Percentiles rank a stretch among this genome's conserved stretches.
phyloP scores from a whole-genome alignment of 257 asterid genomes.

The Haberlea rhodopensis region DNA sequence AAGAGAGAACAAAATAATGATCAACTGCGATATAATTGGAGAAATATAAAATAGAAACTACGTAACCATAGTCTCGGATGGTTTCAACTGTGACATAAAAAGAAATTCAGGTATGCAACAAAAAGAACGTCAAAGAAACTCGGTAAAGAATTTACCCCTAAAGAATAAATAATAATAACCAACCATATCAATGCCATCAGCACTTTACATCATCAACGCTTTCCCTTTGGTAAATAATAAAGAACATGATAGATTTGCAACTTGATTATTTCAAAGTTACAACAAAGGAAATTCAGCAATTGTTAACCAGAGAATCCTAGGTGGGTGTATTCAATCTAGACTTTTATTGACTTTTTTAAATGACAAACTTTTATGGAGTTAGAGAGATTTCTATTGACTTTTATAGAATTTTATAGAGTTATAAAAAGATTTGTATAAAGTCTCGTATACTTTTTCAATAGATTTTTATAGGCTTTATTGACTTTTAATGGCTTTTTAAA shows the following conservation, averaged over 20 bases:
- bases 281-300: slow-evolving; percentile 11
- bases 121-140: not conserved
- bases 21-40: not conserved
- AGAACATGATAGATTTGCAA: slow-evolving; percentile 16
- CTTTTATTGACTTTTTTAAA: too few relatives aligned
- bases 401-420: too few relatives aligned
- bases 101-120: not conserved
- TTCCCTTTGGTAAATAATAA: slow-evolving; percentile 21
- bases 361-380: too few relatives aligned
- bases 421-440: too few relatives aligned
- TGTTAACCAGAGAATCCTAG: slow-evolving; percentile 6
- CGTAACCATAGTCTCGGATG: not conserved
- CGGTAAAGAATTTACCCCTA: not conserved
- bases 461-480: too few relatives aligned
- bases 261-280: slow-evolving; percentile 16
- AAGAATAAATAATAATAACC: not conserved
- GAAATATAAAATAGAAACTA: not conserved
- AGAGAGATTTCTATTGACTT: too few relatives aligned
- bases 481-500: too few relatives aligned
- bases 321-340: too few relatives aligned
- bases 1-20: not conserved
- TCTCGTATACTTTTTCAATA: too few relatives aligned
- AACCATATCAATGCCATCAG: not conserved
- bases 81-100: not conserved
- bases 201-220: slow-evolving; percentile 10